A percentile compares a stretch with the other conserved stretches of the same genome.
Conservation (phyloP, 2,329 filamentous ascomycete genomes). For the Chalara sp. region DNA sequence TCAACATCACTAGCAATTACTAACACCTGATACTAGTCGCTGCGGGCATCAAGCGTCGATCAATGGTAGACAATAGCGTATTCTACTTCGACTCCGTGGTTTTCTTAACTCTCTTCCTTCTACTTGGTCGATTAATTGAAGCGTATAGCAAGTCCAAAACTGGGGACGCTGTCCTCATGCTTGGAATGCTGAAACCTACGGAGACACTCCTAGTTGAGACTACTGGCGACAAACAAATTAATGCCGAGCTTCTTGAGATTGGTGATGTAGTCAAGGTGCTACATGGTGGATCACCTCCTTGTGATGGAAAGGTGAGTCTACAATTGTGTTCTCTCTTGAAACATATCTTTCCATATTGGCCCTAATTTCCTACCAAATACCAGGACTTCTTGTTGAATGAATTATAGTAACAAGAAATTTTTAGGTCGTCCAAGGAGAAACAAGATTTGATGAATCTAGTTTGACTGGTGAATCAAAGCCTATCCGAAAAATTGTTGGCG, state of each 20-base stretch:
- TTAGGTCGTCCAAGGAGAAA: slow-evolving; percentile 50
- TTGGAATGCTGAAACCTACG: slow-evolving; percentile 71
- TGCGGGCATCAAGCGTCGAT: slow-evolving; percentile 39
- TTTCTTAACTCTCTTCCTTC: slow-evolving; percentile 82
- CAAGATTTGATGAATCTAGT: slow-evolving; percentile 81
- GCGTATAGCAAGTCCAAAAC: slow-evolving; percentile 88
- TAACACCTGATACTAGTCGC: slow-evolving; percentile 33
- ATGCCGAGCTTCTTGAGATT: slow-evolving; percentile 57
- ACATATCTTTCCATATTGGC: no score
- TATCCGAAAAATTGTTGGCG: slow-evolving; percentile 56
- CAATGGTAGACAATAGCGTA: slow-evolving; percentile 37
- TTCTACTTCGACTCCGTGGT: slow-evolving; percentile 92
- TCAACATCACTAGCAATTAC: no score
- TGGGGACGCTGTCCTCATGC: slow-evolving; percentile 74
- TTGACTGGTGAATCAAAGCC: slow-evolving; percentile 72
- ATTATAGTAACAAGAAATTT: no score
- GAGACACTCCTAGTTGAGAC: slow-evolving; percentile 62
- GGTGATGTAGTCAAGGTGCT: slow-evolving; percentile 70
- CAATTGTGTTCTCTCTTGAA: no score
- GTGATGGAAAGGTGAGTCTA: slow-evolving; percentile 53
- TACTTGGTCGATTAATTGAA: slow-evolving; percentile 69
- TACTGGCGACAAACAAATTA: slow-evolving; percentile 10
- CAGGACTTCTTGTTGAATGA: no score
- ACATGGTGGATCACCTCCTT: slow-evolving; percentile 77
- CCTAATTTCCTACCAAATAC: no score